Conservation (phyloP, 352 stramenopile genomes). For the Phytopythium mirpurense region DNA sequence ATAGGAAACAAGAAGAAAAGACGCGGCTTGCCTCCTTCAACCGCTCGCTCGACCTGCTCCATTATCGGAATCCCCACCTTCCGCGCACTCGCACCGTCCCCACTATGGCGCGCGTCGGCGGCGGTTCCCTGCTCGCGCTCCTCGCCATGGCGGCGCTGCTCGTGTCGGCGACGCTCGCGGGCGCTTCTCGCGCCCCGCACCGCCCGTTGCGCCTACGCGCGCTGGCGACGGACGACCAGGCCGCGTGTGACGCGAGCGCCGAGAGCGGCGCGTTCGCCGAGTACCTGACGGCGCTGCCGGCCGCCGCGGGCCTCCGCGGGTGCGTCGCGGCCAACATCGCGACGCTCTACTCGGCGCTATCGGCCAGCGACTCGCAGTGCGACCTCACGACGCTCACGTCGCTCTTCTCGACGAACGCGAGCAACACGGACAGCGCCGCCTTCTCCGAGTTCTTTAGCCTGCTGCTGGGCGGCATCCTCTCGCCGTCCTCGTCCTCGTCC, state of each 20-base stretch:
- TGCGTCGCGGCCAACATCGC: conserved; percentile 51
- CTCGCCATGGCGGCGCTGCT: background rate
- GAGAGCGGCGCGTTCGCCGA: conserved; percentile 33
- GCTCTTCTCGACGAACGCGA: conserved; percentile 25
- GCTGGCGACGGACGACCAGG: conserved; percentile 19
- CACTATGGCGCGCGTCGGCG: background rate
- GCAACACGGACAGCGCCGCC: conserved; percentile 19
- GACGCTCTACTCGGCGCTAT: conserved; percentile 29
- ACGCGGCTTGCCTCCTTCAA: background rate
- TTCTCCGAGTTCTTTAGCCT: conserved; percentile 40
- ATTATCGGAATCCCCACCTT: background rate
- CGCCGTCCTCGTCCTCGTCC: conserved; percentile 9
- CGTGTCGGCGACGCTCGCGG: conserved; percentile 13
- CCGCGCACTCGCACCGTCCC: background rate
- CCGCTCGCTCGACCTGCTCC: no score
- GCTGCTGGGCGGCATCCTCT: conserved; percentile 26
- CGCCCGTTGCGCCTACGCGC: background rate
- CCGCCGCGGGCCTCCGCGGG: conserved; percentile 34
- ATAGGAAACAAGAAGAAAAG: background rate
- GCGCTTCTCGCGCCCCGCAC: background rate
- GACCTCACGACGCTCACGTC: conserved; percentile 41
- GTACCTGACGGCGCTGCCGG: conserved; percentile 38
- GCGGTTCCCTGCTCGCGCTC: background rate
- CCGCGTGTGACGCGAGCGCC: conserved; percentile 33
- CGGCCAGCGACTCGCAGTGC: conserved; percentile 29